Conservation (phyloP, 192 early-diverging fungal species). For the Entomortierella chlamydospora region DNA sequence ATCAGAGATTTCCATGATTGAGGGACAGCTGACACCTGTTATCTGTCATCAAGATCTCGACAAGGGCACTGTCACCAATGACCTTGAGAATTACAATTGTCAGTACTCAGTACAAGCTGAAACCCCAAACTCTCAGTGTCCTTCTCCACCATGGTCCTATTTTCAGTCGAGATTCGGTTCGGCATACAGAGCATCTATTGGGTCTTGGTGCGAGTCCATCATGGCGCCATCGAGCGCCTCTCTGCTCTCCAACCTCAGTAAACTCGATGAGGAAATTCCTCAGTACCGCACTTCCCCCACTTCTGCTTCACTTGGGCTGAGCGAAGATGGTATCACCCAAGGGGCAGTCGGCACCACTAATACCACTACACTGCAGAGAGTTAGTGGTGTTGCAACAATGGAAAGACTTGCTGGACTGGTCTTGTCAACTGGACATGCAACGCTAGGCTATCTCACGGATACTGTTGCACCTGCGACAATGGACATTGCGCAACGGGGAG, state of each 20-base stretch:
- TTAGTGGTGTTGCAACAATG: neutral
- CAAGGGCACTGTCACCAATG: too few relatives aligned
- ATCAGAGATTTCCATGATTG: neutral
- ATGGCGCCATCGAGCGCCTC: neutral
- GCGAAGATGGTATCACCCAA: neutral
- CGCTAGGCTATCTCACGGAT: constrained; percentile 15
- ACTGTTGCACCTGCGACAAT: constrained; percentile 7
- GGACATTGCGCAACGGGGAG: constrained; percentile 9
- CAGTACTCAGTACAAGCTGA: too few relatives aligned
- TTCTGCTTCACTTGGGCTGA: too few relatives aligned
- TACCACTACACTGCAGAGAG: too few relatives aligned
- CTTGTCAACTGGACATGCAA: constrained; percentile 9
- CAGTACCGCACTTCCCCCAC: too few relatives aligned
- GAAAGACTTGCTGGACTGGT: neutral
- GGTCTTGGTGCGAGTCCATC: constrained; percentile 14
- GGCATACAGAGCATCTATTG: neutral
- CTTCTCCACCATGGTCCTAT: neutral
- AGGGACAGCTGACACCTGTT: too few relatives aligned
- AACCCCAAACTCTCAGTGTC: neutral
- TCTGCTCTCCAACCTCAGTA: neutral
- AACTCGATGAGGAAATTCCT: neutral
- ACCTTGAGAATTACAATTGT: too few relatives aligned
- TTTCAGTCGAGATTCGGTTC: neutral
- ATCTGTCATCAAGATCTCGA: too few relatives aligned
- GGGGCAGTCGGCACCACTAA: neutral